Evolutionary conservation across 23 red algal species (phyloP).

Genomic region (Gracilaria domingensis): DNA sequence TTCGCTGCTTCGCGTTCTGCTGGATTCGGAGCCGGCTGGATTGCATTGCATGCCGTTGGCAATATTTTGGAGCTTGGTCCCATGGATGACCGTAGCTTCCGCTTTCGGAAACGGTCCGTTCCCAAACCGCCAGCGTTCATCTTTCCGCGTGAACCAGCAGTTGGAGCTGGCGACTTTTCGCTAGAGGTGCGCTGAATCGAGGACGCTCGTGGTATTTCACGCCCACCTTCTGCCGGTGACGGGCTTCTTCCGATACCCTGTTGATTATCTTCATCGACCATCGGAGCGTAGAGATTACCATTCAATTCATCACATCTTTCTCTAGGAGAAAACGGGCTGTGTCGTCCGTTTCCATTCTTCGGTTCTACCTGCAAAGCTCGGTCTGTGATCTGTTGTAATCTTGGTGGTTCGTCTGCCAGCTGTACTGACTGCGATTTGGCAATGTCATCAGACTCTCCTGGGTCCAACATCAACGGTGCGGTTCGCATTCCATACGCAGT

Average conservation of each 20-base stretch:
- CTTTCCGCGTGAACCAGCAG: not conserved
- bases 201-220: not conserved
- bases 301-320: conserved; percentile 5
- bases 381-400: not conserved
- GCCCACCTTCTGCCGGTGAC: not conserved
- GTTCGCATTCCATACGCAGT: conserved; percentile 27
- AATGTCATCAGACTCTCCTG: conserved; percentile 8
- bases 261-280: not conserved
- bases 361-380: not conserved
- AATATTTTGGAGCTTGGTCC: not conserved
- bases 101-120: not conserved
- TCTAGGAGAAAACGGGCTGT: not conserved
- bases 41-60: not conserved
- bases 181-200: conserved; percentile 7
- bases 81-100: not conserved
- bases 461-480: conserved; percentile 37
- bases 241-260: not conserved
- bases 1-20: not conserved
- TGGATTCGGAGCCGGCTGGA: not conserved
- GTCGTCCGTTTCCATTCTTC: not conserved
- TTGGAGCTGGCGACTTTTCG: not conserved
- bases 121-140: not conserved
- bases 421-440: not conserved
- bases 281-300: not conserved
- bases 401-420: not conserved